Percentiles rank a stretch among this genome's conserved stretches.
Evolutionary conservation across 345 rosid genomes (phyloP).

Genomic region (Rhizophora mangle): DNA sequence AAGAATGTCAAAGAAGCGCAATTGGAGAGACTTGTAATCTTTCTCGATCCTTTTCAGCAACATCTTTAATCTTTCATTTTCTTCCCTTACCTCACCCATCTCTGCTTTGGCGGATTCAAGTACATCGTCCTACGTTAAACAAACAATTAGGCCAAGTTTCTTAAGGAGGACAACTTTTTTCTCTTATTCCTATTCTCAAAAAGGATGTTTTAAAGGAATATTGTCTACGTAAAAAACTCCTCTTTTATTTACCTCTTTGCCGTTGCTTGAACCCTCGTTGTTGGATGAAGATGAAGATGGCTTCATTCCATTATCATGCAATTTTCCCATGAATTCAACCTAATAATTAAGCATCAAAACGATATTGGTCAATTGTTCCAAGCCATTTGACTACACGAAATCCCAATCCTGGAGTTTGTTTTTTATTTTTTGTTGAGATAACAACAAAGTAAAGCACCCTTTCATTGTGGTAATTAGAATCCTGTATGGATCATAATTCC

Average conservation of each 20-base stretch:
- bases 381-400: not conserved
- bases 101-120: constrained; percentile 64
- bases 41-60: constrained; percentile 53
- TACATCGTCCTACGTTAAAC: constrained; percentile 32
- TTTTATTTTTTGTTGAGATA: too few species aligned
- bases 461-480: too few species aligned
- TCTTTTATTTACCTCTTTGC: constrained; percentile 18
- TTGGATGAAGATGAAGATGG: constrained; percentile 29
- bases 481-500: too few species aligned
- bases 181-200: not conserved
- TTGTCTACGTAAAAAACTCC: not conserved
- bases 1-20: constrained; percentile 56
- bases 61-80: constrained; percentile 58
- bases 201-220: not conserved
- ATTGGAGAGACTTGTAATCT: constrained; percentile 61
- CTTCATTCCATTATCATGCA: constrained; percentile 14
- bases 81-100: constrained; percentile 71
- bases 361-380: not conserved
- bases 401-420: too few species aligned
- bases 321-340: constrained; percentile 20
- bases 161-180: not conserved
- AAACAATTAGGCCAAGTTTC: not conserved
- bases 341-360: constrained; percentile 5
- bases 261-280: constrained; percentile 22
- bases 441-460: too few species aligned